These are phyloP conservation scores for Pseudozyma sp. DNA, from an alignment of 1,284 basidiomycete genomes.

Conservation along the genomic window DNA sequence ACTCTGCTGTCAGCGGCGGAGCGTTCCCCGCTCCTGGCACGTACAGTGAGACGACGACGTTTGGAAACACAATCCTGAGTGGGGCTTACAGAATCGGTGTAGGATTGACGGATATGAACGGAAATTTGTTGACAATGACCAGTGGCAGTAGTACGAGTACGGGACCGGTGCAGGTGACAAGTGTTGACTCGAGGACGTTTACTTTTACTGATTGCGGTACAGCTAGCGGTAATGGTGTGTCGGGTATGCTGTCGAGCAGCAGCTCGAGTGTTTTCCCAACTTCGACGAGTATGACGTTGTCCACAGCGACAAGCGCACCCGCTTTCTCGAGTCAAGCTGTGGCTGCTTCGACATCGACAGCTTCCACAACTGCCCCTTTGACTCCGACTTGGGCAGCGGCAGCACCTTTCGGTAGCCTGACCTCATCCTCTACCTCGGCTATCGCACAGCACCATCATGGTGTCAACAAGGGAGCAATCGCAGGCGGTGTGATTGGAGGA, in stretches of 20 bases:
- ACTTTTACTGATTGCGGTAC: constrained; percentile 11
- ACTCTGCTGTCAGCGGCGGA: constrained; percentile 7
- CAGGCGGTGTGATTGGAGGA: constrained; percentile 19
- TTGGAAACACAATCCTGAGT: constrained; percentile 11
- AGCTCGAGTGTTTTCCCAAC: neutral
- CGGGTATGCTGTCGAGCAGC: neutral
- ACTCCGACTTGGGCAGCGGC: constrained; percentile 5
- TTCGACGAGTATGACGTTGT: neutral
- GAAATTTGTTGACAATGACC: constrained; percentile 14
- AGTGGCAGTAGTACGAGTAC: neutral
- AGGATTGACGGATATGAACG: constrained; percentile 17
- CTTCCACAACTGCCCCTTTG: neutral
- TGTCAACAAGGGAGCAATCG: constrained; percentile 24
- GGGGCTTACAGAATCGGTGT: constrained; percentile 26
- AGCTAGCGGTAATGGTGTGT: neutral
- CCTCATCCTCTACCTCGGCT: constrained; percentile 4
- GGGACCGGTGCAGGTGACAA: constrained; percentile 15
- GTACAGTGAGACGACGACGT: constrained; percentile 10
- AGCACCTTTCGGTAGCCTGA: constrained; percentile 2
- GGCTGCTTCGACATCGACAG: neutral
- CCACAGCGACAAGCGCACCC: neutral
- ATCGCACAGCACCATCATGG: neutral
- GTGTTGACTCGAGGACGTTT: constrained; percentile 12
- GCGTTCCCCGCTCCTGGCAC: constrained; percentile 14
- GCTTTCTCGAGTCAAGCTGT: neutral